Percentiles rank a stretch among this genome's conserved stretches.
Evolutionary conservation across 2,329 filamentous ascomycete species (phyloP).

Genomic region (Mycosphaerelloides madeirae): DNA sequence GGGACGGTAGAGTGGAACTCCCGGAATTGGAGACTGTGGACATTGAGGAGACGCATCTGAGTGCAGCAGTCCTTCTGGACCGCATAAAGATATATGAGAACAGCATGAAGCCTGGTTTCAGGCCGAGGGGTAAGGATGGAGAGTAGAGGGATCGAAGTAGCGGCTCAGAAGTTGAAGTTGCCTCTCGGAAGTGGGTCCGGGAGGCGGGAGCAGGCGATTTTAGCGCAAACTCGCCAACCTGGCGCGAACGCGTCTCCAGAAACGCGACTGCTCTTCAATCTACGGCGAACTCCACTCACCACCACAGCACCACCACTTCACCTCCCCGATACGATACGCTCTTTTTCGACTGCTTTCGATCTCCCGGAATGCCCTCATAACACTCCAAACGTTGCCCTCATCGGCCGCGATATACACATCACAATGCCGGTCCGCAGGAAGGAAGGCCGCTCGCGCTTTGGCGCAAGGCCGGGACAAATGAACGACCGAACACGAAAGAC

Average conservation of each 20-base stretch:
- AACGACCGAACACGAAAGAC: slow-evolving; percentile 47
- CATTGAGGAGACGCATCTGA: slow-evolving; percentile 10
- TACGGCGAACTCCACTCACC: neutral
- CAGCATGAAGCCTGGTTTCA: no score
- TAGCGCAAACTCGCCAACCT: no score
- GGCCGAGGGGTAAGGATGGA: no score
- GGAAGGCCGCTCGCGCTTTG: slow-evolving; percentile 38
- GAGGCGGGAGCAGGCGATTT: no score
- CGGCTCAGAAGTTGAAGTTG: no score
- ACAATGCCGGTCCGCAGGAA: slow-evolving; percentile 44
- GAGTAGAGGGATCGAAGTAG: no score
- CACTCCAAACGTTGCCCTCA: neutral
- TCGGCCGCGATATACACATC: slow-evolving; percentile 12
- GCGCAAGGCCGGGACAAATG: slow-evolving; percentile 26
- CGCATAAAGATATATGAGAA: no score
- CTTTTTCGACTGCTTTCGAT: no score
- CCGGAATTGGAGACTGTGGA: slow-evolving; percentile 5
- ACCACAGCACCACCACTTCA: neutral
- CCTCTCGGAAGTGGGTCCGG: no score
- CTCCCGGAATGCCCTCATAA: slow-evolving; percentile 5
- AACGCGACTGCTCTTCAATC: neutral
- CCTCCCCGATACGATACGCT: neutral
- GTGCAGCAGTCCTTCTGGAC: no score
- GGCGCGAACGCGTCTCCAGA: no score
- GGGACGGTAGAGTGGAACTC: neutral